Base-by-base conservation (phyloP, 768 basidiomycete species). In the Kwoniella sp. region DNA sequence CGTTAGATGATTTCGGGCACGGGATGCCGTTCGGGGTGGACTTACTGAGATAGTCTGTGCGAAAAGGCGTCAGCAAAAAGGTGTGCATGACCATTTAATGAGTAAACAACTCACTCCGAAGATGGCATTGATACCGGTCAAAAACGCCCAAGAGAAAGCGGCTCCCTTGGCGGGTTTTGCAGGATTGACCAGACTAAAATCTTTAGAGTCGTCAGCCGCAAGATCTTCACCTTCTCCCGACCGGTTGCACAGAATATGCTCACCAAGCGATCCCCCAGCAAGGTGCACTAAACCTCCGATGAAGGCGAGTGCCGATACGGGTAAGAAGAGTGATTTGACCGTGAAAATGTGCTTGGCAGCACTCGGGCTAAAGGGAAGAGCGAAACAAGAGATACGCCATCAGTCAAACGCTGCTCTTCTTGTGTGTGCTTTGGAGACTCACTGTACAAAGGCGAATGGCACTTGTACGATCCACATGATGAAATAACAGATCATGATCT, bases 371-470 rank as follows among this genome's bases (percentile, higher is more conserved):
- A 7, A 48, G 8, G 20, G 8, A 48, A 20, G 8, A 48, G 20
- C 47, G 47, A 20, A 13, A n/a, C 38, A 20, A 41, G 38, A 41
- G 38, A 41, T 41, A 20, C 20, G 20, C 38, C 38, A 41, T n/a
- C n/a, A n/a, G n/a, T n/a, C 38, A 41, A 9, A 41, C 38, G 38
- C 38, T 41, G n/a, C n/a, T n/a, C n/a, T n/a, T n/a, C n/a, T n/a
- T n/a, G n/a, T n/a, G n/a, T n/a, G n/a, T n/a, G n/a, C n/a, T n/a
- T n/a, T n/a, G n/a, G n/a, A n/a, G 11, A 48, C 47, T 48, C 47
- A 48, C 47, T 63, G 61, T 9, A 63, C 31, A n/a, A 63, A 55
- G 4, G 53, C 61, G 34, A 63, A 63, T 1, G 61, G 61, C 30
- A 31, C 4, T 17, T 63, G 61, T 20, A 63, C 23, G 4, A 41